These are phyloP conservation scores for Lasiosphaeria ovina DNA, from an alignment of 495 filamentous ascomycete species.

Conservation along the genomic window DNA sequence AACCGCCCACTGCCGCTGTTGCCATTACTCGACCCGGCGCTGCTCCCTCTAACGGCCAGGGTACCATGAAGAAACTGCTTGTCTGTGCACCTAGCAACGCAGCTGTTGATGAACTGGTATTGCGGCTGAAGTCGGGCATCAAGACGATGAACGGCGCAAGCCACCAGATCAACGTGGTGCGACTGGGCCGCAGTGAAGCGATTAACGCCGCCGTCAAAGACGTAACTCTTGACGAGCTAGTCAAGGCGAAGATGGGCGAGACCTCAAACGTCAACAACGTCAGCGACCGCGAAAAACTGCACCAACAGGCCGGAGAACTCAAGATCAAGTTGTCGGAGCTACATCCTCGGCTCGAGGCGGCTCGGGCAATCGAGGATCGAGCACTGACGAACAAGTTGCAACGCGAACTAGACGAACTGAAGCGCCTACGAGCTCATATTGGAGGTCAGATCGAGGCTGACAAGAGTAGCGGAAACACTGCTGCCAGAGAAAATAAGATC, in stretches of 20 bases:
- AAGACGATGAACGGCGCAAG: slow-evolving; percentile 69
- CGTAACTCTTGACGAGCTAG: slow-evolving; percentile 90
- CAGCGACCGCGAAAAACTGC: slow-evolving; percentile 70
- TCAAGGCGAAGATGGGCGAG: slow-evolving; percentile 66
- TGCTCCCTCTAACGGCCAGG: slow-evolving; percentile 28
- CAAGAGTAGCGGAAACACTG: slow-evolving; percentile 76
- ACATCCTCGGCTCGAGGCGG: slow-evolving; percentile 67
- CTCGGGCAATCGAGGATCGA: slow-evolving; percentile 60
- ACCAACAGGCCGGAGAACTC: slow-evolving; percentile 75
- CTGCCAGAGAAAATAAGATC: slow-evolving; percentile 77
- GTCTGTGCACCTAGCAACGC: slow-evolving; percentile 97
- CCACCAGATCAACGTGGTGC: slow-evolving; percentile 77
- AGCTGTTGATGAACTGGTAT: slow-evolving; percentile 92
- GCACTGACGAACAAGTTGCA: slow-evolving; percentile 58
- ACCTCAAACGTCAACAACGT: slow-evolving; percentile 48
- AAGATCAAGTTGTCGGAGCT: slow-evolving; percentile 67
- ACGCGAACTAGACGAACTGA: slow-evolving; percentile 73
- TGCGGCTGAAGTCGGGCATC: slow-evolving; percentile 86
- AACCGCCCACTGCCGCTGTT: slow-evolving; percentile 42
- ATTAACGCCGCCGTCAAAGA: slow-evolving; percentile 88
- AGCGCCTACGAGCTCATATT: slow-evolving; percentile 68
- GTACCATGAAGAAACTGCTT: slow-evolving; percentile 72
- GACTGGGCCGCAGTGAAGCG: slow-evolving; percentile 88
- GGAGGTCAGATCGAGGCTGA: slow-evolving; percentile 79
- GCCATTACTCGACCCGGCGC: slow-evolving; percentile 50